Base-by-base conservation (phyloP, 495 filamentous ascomycete species). In the Clavariopsis aquatica region DNA sequence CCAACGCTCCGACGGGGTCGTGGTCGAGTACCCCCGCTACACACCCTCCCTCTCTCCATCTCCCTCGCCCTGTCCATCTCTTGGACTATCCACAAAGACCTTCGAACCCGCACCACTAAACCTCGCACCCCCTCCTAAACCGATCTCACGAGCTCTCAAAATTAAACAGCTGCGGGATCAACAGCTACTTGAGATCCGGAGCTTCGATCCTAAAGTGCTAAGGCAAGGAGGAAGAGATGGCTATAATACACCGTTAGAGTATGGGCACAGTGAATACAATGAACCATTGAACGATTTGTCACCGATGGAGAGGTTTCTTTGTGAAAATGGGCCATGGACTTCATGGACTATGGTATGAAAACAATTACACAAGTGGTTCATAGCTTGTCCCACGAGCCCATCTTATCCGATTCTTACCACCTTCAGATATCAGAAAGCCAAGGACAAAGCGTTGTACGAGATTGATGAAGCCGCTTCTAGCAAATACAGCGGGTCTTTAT, bases 11-110 rank as follows among this genome's bases (percentile, higher is more conserved):
- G 49, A 54, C 31, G 49, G 49, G 8, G 59, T 54, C 27, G 36
- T 62, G 6, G 49, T 53, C 45, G 49, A 54, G 31, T 27, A 41
- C 27, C 59, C 49, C 2, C 59, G 49, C 26, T 53, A 45, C 38
- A 46, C 2, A 1, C 47, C 49, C 51, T 31, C 49, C 6, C 28
- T 9, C 34, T 13, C 49, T 31, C 13, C 34, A 26, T 12, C 29
- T 5, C 34, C 53, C 15, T 41, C 31, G 4, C 53, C 53, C 10
- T 10, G 1, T 10, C 17, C 53, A 29, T 23, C 19, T 12, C 20
- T n/a, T 4, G 24, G 6, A 43, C 34, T 27, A 2, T 34, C 26
- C 1, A 28, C 31, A 6, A 20, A 20, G 12, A 34, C 53, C 5
- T 29, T 43, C 24, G 31, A 41, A 20, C 53, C 29, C 8, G 15